Base-by-base conservation (phyloP, 2,329 filamentous ascomycete genomes). In the Ophiosphaerella narmari region DNA sequence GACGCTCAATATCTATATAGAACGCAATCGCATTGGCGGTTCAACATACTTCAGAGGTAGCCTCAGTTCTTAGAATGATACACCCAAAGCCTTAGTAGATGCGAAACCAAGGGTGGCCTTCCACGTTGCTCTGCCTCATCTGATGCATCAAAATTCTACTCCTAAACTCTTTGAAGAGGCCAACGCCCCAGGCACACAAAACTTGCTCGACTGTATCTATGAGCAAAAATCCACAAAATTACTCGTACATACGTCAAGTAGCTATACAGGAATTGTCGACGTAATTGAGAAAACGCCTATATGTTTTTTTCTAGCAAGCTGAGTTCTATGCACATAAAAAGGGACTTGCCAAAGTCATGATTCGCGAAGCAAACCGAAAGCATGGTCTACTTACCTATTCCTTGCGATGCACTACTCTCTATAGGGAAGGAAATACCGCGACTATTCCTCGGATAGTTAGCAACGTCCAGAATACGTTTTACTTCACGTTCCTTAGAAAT, bases 281-380 rank as follows among this genome's bases (percentile, higher is more conserved):
- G 26, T 11, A 7, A 29, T 7, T 7, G 26, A 29, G 9, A 11
- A 29, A 7, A 29, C 9, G 9, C 26, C 26, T 7, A 29, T 29
- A 11, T 29, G 26, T 11, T 29, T 29, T 11, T 29, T 29, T 4
- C 26, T 11, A 29, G 26, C 26, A 29, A 29, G 37, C 37, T 7
- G 41, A 34, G 24, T 39, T 29, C 31, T 57, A 59, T 39, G 32
- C 43, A 5, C 48, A 55, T 26, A 50, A 54, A n/a, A 57, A 57
- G 29, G 55, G 43, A 16, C 13, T 55, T 13, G 55, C 51, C 21
- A 48, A 55, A 23, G 29, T 32, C 8, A 11, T 50, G 5, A 38
- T 58, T 3, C 48, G 52, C 16, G 42, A 33, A 16, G 45, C 45
- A 7, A 56, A 59, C 31, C 45, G 50, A 21, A 32, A 38, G 5